Conservation (phyloP, 257 asterid species). For the Salvia splendens region DNA sequence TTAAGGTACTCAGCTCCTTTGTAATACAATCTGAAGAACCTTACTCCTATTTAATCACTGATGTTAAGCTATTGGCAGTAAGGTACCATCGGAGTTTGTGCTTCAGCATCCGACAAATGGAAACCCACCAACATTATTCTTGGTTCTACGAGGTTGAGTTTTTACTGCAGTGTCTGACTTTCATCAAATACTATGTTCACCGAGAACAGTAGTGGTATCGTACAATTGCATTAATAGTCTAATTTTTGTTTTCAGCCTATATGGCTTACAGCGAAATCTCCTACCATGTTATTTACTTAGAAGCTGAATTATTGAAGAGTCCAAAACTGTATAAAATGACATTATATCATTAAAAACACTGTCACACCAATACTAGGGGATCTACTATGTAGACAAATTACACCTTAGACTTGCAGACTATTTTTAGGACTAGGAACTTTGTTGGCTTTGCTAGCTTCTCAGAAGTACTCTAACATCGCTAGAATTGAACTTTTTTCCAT, state of each 20-base stretch:
- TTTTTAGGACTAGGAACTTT: too few species aligned
- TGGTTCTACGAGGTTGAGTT: conserved; percentile 70
- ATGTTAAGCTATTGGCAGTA: conserved; percentile 57
- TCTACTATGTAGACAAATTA: conserved; percentile 3
- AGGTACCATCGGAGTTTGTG: conserved; percentile 95
- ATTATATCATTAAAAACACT: conserved; percentile 7
- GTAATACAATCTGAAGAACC: conserved; percentile 15
- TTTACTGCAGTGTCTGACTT: conserved; percentile 17
- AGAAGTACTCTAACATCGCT: conserved; percentile 8
- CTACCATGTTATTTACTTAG: conserved; percentile 16
- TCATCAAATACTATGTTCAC: conserved; percentile 11
- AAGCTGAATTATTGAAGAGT: conserved; percentile 1
- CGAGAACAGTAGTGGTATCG: conserved; percentile 18
- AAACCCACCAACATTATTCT: conserved; percentile 91
- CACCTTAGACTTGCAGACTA: not conserved
- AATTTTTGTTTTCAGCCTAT: conserved; percentile 14
- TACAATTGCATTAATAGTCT: conserved; percentile 16
- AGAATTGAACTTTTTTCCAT: conserved; percentile 18
- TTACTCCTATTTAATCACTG: conserved; percentile 25
- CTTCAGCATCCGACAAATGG: conserved; percentile 90
- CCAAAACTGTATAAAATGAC: conserved; percentile 22
- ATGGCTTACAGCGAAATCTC: conserved; percentile 21
- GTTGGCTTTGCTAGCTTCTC: conserved; percentile 18
- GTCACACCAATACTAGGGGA: conserved; percentile 15
- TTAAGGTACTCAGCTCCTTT: conserved; percentile 53